A percentile compares a stretch with the other conserved stretches of the same genome.
These are phyloP conservation scores for Leccinum longicurvipes DNA, from an alignment of 768 basidiomycete species.

Conservation along the genomic window DNA sequence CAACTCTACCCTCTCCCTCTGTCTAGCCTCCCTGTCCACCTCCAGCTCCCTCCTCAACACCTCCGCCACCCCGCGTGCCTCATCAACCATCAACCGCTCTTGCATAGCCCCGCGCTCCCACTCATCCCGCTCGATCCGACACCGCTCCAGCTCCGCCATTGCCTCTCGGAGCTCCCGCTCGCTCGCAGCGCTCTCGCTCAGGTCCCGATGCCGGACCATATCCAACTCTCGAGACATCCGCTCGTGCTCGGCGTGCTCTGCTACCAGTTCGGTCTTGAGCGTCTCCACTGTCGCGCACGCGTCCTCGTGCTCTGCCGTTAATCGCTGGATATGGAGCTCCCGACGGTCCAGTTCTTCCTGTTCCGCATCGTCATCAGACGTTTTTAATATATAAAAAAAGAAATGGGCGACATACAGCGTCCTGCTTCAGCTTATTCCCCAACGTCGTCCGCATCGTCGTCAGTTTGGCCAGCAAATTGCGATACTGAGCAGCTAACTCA, in stretches of 20 bases:
- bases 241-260: slow-evolving; percentile 73
- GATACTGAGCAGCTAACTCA: slow-evolving; percentile 79
- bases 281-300: slow-evolving; percentile 69
- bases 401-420: slow-evolving; percentile 66
- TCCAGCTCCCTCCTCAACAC: slow-evolving; percentile 62
- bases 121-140: slow-evolving; percentile 77
- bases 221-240: slow-evolving; percentile 69
- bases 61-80: slow-evolving; percentile 56
- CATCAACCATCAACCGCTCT: slow-evolving; percentile 73
- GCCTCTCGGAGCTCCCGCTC: slow-evolving; percentile 80
- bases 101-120: slow-evolving; percentile 59
- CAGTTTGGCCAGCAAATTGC: slow-evolving; percentile 79
- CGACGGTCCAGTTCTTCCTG: slow-evolving; percentile 98
- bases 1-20: slow-evolving; percentile 53
- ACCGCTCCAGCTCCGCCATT: slow-evolving; percentile 83
- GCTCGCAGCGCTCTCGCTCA: slow-evolving; percentile 67
- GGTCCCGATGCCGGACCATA: slow-evolving; percentile 55
- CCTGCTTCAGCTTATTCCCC: slow-evolving; percentile 92
- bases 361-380: slow-evolving; percentile 2
- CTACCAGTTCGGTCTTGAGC: slow-evolving; percentile 74
- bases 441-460: slow-evolving; percentile 91
- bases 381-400: no score
- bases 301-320: slow-evolving; percentile 77
- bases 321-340: slow-evolving; percentile 76
- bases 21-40: slow-evolving; percentile 56